Evolutionary conservation across 345 rosid species (phyloP).

Genomic region (Draba incana): DNA sequence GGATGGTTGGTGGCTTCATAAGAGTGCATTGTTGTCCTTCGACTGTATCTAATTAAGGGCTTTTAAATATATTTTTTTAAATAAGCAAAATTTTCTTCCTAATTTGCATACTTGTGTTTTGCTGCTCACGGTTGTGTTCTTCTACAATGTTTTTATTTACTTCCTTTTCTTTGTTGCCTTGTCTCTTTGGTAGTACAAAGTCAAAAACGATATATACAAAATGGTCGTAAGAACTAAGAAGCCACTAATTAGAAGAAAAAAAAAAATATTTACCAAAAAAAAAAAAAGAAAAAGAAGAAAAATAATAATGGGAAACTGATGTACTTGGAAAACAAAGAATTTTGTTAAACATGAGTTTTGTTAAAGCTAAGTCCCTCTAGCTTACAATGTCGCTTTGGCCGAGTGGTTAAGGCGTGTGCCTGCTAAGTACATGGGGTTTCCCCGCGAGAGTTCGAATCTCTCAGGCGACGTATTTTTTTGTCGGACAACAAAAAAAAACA

Average conservation of each 20-base stretch:
- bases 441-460: slow-evolving; percentile 87
- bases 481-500: too few species aligned
- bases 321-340: too few species aligned
- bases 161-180: too few species aligned
- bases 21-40: slow-evolving; percentile 39
- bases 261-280: too few species aligned
- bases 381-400: slow-evolving; percentile 49
- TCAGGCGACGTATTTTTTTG: slow-evolving; percentile 54
- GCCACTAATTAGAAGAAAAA: too few species aligned
- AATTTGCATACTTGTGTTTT: slow-evolving; percentile 22
- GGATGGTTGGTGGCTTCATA: slow-evolving; percentile 39
- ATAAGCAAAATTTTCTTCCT: not conserved
- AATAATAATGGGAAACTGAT: too few species aligned
- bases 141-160: not conserved
- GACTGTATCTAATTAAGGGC: slow-evolving; percentile 27
- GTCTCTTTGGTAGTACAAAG: too few species aligned
- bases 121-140: not conserved
- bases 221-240: too few species aligned
- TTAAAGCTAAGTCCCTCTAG: too few species aligned
- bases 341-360: too few species aligned
- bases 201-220: too few species aligned
- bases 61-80: not conserved
- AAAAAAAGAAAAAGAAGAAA: too few species aligned
- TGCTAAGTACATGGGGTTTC: slow-evolving; percentile 63
- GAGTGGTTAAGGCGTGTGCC: slow-evolving; percentile 75